Conservation (phyloP, 352 stramenopile species). For the Pythium folliculosum region DNA sequence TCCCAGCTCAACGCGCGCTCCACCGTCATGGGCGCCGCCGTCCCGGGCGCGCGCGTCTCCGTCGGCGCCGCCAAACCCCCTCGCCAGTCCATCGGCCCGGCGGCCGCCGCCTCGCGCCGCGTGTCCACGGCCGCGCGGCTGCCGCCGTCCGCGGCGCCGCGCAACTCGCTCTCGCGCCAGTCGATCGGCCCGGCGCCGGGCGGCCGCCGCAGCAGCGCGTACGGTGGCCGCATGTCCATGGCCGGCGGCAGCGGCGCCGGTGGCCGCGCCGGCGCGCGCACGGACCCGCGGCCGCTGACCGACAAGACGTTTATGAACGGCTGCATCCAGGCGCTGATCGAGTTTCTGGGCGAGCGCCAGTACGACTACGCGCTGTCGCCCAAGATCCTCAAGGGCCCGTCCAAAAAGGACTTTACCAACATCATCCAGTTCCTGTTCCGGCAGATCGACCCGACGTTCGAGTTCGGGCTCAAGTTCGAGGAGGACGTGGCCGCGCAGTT, state of each 20-base stretch:
- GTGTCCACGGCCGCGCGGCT: conserved; percentile 44
- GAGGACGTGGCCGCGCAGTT: conserved; percentile 74
- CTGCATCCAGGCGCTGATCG: conserved; percentile 92
- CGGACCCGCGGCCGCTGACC: conserved; percentile 83
- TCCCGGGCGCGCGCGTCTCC: conserved; percentile 50
- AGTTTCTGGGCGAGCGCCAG: conserved; percentile 90
- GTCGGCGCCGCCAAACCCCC: conserved; percentile 46
- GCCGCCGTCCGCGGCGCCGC: conserved; percentile 30
- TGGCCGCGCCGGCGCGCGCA: conserved; percentile 31
- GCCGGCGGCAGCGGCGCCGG: conserved; percentile 34
- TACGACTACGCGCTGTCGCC: conserved; percentile 92
- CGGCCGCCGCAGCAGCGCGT: conserved; percentile 62
- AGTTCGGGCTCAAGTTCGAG: conserved; percentile 77
- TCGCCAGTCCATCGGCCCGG: conserved; percentile 64
- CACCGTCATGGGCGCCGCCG: conserved; percentile 30
- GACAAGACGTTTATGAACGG: conserved; percentile 93
- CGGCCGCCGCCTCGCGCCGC: conserved; percentile 43
- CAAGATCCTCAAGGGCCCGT: conserved; percentile 92
- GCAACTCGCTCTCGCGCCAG: conserved; percentile 52
- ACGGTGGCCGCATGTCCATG: conserved; percentile 59
- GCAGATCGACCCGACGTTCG: conserved; percentile 91
- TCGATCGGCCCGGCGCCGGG: conserved; percentile 38
- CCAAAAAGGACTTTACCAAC: conserved; percentile 97
- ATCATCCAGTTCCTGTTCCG: conserved; percentile 97
- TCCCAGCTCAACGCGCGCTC: conserved; percentile 80